Conservation (phyloP, 1,139 yeast species). For the Geotrichum phurueaensis region DNA sequence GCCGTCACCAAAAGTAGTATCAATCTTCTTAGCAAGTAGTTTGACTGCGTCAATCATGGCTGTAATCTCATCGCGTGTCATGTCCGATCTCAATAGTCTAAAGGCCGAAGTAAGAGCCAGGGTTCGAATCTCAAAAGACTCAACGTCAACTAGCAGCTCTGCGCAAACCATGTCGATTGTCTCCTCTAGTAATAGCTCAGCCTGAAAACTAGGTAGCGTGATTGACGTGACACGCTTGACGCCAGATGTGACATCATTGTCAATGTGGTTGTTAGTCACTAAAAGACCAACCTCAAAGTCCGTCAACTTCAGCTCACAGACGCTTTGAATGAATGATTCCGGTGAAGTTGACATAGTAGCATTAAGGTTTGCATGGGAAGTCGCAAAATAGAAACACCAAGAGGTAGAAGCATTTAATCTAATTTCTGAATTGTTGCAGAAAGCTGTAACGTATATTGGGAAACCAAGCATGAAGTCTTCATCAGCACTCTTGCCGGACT, state of each 20-base stretch:
- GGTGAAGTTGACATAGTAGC: slow-evolving; percentile 2
- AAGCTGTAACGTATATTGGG: slow-evolving; percentile 8
- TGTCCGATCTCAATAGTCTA: slow-evolving; percentile 11
- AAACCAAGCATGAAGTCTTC: not conserved
- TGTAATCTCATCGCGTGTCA: slow-evolving; percentile 10
- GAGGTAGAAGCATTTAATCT: slow-evolving; percentile 11
- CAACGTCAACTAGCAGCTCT: slow-evolving; percentile 2
- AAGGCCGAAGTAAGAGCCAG: slow-evolving; percentile 12
- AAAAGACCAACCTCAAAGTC: slow-evolving; percentile 14
- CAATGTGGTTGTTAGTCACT: slow-evolving; percentile 3
- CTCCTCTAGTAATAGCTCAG: slow-evolving; percentile 7
- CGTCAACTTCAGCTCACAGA: not conserved
- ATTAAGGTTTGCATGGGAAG: not conserved
- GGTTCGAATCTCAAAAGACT: slow-evolving; percentile 13
- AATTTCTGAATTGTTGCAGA: slow-evolving; percentile 14
- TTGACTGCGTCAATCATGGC: slow-evolving; percentile 3
- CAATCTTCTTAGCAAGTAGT: slow-evolving; percentile 3
- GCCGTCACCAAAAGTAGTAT: not conserved
- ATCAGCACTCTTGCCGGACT: not conserved
- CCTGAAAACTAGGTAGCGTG: slow-evolving; percentile 9
- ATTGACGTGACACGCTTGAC: slow-evolving; percentile 14
- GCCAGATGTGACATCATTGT: slow-evolving; percentile 12
- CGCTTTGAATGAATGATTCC: not conserved
- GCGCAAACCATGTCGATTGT: not conserved
- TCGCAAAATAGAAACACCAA: slow-evolving; percentile 16